Evolutionary conservation across 768 basidiomycete species (phyloP).

Genomic region (Boletales sp.): DNA sequence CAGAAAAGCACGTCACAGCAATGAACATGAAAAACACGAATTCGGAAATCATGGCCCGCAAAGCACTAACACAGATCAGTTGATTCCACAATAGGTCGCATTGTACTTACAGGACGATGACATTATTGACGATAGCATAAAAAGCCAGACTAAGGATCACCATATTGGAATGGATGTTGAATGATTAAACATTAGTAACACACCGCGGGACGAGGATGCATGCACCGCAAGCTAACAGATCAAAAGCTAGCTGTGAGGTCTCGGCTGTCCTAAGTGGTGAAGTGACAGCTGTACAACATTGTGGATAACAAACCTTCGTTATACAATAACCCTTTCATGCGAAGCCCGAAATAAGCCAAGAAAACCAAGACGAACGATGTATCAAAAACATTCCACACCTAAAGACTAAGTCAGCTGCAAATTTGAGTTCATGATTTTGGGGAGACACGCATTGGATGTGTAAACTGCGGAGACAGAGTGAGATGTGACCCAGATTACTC

Average conservation of each 20-base stretch:
- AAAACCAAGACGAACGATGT: constrained; percentile 70
- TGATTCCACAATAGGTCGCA: not conserved
- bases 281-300: not conserved
- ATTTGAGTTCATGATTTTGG: not conserved
- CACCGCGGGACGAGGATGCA: constrained; percentile 84
- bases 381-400: constrained; percentile 94
- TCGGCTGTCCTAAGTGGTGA: constrained; percentile 29
- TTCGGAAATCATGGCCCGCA: constrained; percentile 79
- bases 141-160: constrained; percentile 57
- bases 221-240: constrained; percentile 78
- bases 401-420: constrained; percentile 2
- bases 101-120: constrained; percentile 64
- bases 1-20: constrained; percentile 78
- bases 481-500: not conserved
- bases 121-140: constrained; percentile 74
- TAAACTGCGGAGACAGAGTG: constrained; percentile 49
- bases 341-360: constrained; percentile 59
- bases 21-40: constrained; percentile 78
- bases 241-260: constrained; percentile 65
- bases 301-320: constrained; percentile 42
- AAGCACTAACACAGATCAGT: constrained; percentile 45
- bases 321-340: constrained; percentile 57
- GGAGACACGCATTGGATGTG: constrained; percentile 65
- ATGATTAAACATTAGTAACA: constrained; percentile 4
- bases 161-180: not conserved